These are phyloP conservation scores for Tetrapisispora fleetii DNA, from an alignment of 805 yeast genomes.

Conservation along the genomic window DNA sequence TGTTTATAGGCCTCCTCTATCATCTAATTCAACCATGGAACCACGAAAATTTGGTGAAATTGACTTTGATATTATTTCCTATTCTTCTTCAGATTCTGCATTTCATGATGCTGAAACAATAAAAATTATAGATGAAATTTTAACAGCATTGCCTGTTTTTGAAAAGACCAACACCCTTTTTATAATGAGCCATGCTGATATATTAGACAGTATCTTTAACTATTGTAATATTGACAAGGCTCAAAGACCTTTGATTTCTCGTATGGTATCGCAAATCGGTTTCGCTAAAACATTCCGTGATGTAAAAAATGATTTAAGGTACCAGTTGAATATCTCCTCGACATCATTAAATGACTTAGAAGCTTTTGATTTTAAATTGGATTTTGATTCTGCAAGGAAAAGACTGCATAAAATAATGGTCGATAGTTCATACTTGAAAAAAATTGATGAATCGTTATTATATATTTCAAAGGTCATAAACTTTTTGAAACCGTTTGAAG, in stretches of 20 bases:
- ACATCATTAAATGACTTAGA: constrained; percentile 76
- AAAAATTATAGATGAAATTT: constrained; percentile 68
- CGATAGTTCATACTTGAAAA: constrained; percentile 54
- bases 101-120: constrained; percentile 83
- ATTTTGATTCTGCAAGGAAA: constrained; percentile 52
- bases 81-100: constrained; percentile 38
- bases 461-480: constrained; percentile 53
- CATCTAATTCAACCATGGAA: constrained; percentile 46
- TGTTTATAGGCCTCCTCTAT: constrained; percentile 64
- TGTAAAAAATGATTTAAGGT: constrained; percentile 42
- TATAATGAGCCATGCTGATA: constrained; percentile 70
- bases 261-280: constrained; percentile 68
- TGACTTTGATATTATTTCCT: constrained; percentile 68
- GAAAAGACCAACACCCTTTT: constrained; percentile 46
- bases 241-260: constrained; percentile 57
- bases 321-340: constrained; percentile 66
- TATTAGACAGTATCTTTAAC: constrained; percentile 67
- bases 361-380: constrained; percentile 65
- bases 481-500: constrained; percentile 48
- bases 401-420: constrained; percentile 62
- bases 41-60: constrained; percentile 74
- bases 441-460: constrained; percentile 51
- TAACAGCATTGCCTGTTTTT: constrained; percentile 58
- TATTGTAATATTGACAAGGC: constrained; percentile 73
- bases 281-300: constrained; percentile 56